phyloP scores from a whole-genome alignment of 306 rosid species.

The Acacia crassicarpa region DNA sequence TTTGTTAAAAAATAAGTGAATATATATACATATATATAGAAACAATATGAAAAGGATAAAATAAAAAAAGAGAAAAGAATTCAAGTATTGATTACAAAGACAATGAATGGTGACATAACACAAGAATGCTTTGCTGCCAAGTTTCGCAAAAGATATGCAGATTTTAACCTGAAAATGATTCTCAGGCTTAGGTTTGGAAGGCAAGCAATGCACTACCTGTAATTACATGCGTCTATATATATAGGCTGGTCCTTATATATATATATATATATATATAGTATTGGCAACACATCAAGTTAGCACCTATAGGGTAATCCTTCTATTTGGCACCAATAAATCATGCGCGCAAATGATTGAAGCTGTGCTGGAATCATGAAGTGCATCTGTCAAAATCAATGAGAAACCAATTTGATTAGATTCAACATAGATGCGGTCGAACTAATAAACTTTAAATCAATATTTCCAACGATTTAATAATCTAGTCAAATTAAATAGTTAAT shows the following conservation, averaged over 20 bases:
- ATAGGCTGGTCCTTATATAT: not conserved
- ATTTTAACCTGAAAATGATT: slow-evolving; percentile 1
- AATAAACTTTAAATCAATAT: not conserved
- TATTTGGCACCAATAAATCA: slow-evolving; percentile 21
- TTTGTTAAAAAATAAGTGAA: not conserved
- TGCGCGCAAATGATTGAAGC: slow-evolving; percentile 29
- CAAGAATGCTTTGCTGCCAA: slow-evolving; percentile 59
- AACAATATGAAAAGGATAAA: not conserved
- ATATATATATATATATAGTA: not conserved
- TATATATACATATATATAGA: no score
- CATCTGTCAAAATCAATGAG: not conserved
- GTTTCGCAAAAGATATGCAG: slow-evolving; percentile 43
- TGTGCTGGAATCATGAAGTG: slow-evolving; percentile 13
- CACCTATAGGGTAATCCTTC: slow-evolving; percentile 24
- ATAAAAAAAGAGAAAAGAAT: not conserved
- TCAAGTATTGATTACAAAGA: not conserved
- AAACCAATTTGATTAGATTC: not conserved
- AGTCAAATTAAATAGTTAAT: not conserved
- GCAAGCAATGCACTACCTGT: slow-evolving; percentile 44
- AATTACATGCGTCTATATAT: slow-evolving; percentile 4
- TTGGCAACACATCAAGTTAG: slow-evolving; percentile 26
- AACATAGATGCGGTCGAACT: not conserved
- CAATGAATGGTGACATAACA: slow-evolving; percentile 20
- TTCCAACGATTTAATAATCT: not conserved
- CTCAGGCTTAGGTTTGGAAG: slow-evolving; percentile 48